Percentiles rank a stretch among this genome's conserved stretches.
Conservation (phyloP, 1,284 basidiomycete genomes). For the Sanghuangporus sanghuang region DNA sequence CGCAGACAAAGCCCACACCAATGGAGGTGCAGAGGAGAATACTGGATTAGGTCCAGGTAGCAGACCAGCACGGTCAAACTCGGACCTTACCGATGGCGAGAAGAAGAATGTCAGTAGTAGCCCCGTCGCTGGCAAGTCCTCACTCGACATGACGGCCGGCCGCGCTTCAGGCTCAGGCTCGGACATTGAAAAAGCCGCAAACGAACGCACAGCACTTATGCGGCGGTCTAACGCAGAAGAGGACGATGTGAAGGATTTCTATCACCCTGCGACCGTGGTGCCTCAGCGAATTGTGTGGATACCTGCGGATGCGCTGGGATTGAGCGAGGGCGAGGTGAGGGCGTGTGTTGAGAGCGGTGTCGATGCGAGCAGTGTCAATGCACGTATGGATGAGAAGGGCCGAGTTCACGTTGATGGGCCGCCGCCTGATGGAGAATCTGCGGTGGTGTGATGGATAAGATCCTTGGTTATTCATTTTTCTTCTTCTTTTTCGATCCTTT, state of each 20-base stretch:
- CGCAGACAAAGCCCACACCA: constrained; percentile 9
- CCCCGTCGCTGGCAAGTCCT: not conserved
- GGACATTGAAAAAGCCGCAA: constrained; percentile 1
- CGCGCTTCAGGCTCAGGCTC: not conserved
- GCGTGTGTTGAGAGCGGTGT: constrained; percentile 57
- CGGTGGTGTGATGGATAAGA: not conserved
- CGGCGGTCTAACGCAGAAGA: not conserved
- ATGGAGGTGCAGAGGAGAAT: not conserved
- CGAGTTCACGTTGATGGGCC: constrained; percentile 51
- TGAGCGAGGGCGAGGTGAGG: constrained; percentile 45
- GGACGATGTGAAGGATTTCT: constrained; percentile 44
- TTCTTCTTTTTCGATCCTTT: not conserved
- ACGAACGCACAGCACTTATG: not conserved
- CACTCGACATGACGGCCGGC: not conserved
- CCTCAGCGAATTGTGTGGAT: constrained; percentile 80
- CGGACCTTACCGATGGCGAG: constrained; percentile 19
- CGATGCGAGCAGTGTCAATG: constrained; percentile 48
- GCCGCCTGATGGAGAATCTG: constrained; percentile 30
- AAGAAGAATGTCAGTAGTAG: not conserved
- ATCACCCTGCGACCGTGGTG: constrained; percentile 74
- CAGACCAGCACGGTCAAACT: constrained; percentile 3
- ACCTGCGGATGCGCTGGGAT: constrained; percentile 63
- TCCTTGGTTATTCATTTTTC: not conserved
- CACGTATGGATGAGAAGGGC: constrained; percentile 64
- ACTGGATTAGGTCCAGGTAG: not conserved